Percentiles rank a stretch among this genome's conserved stretches.
phyloP scores from a whole-genome alignment of 2,329 filamentous ascomycete species.

The Colletotrichum falcatum region DNA sequence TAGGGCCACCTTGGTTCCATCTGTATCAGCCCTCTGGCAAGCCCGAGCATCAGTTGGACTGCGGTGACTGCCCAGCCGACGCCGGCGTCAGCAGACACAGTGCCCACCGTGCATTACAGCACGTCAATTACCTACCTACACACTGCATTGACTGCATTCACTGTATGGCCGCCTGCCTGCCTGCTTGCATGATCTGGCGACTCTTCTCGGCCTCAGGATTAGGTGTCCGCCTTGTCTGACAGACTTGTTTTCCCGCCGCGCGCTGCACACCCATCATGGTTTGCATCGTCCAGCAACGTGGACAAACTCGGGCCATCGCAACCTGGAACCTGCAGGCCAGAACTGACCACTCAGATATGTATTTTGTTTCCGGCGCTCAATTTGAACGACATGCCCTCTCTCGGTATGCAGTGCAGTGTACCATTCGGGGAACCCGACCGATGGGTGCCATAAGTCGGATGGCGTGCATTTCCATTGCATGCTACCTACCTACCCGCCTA shows the following conservation, averaged over 20 bases:
- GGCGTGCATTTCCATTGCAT: not conserved
- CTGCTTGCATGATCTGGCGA: not conserved
- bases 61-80: not conserved
- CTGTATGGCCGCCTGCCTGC: not conserved
- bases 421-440: not conserved
- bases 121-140: no score
- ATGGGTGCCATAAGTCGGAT: not conserved
- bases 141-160: not conserved
- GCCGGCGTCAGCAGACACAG: slow-evolving; percentile 4
- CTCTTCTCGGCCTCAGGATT: slow-evolving; percentile 28
- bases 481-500: no score
- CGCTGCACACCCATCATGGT: slow-evolving; percentile 11
- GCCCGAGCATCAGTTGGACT: not conserved
- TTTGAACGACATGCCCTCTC: no score
- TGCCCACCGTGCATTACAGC: not conserved
- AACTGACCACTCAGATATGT: not conserved
- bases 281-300: slow-evolving; percentile 18
- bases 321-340: not conserved
- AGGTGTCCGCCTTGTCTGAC: slow-evolving; percentile 23
- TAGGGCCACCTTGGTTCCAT: not conserved
- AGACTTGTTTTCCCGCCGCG: not conserved
- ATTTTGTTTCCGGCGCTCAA: not conserved
- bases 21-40: no score
- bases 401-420: no score
- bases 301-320: not conserved